Conservation (phyloP, 768 basidiomycete genomes). For the Lactifluus rugatus region DNA sequence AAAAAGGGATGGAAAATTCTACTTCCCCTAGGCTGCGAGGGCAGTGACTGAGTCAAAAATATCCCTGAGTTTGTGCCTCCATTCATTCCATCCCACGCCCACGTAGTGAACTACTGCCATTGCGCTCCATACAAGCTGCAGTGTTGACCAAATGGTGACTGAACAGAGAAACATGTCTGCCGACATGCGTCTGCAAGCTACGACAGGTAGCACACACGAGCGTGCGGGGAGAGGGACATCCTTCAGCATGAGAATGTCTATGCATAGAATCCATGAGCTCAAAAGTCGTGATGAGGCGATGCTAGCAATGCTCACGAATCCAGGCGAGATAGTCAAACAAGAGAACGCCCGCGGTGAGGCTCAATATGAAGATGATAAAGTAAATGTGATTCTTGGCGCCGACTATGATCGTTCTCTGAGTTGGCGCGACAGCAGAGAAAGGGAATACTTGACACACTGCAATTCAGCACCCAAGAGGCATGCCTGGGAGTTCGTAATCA, state of each 20-base stretch:
- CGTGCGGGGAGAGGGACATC: background rate
- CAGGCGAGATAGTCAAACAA: constrained; percentile 4
- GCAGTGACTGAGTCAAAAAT: background rate
- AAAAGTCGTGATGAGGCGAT: background rate
- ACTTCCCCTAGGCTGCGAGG: background rate
- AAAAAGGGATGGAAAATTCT: no score
- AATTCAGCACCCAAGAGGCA: background rate
- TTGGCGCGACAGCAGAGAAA: background rate
- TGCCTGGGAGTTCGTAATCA: background rate
- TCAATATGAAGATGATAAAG: background rate
- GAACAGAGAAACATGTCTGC: constrained; percentile 1
- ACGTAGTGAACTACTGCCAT: background rate
- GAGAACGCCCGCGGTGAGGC: background rate
- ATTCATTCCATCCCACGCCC: background rate
- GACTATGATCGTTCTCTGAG: background rate
- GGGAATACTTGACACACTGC: background rate
- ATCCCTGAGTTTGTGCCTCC: background rate
- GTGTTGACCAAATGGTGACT: background rate
- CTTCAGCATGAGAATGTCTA: background rate
- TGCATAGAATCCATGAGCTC: background rate
- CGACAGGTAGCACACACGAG: background rate
- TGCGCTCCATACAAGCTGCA: background rate
- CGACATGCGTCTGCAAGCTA: background rate
- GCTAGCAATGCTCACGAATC: background rate
- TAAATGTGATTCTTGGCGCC: constrained; percentile 2